Conservation (phyloP, 495 filamentous ascomycete genomes). For the Tuber brumale region DNA sequence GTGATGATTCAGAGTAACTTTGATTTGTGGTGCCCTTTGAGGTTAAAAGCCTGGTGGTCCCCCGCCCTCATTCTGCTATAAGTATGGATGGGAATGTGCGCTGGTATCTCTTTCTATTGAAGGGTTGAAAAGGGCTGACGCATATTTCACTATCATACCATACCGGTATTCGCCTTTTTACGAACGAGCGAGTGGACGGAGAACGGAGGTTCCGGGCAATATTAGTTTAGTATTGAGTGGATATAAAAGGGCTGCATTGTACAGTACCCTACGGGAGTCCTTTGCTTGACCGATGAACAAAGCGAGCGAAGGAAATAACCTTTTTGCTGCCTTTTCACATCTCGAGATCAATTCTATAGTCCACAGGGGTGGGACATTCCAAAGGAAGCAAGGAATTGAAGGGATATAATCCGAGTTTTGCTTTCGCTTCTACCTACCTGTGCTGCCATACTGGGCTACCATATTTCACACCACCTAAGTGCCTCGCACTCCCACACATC, state of each 20-base stretch:
- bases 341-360: background rate
- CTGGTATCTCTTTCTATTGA: background rate
- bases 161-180: background rate
- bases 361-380: background rate
- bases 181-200: background rate
- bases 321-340: background rate
- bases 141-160: background rate
- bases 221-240: background rate
- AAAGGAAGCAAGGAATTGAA: background rate
- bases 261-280: background rate
- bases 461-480: background rate
- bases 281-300: background rate
- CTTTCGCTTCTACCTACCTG: background rate
- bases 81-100: background rate
- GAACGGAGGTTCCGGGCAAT: background rate
- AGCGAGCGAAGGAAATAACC: background rate
- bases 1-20: background rate
- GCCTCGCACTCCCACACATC: background rate
- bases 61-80: background rate
- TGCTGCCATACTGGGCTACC: background rate
- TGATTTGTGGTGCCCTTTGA: background rate
- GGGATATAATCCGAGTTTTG: background rate
- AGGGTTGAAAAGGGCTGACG: background rate
- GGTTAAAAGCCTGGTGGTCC: background rate
- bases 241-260: background rate